Base-by-base conservation (phyloP, 2,329 filamentous ascomycete species). In the Xylaria sp. region DNA sequence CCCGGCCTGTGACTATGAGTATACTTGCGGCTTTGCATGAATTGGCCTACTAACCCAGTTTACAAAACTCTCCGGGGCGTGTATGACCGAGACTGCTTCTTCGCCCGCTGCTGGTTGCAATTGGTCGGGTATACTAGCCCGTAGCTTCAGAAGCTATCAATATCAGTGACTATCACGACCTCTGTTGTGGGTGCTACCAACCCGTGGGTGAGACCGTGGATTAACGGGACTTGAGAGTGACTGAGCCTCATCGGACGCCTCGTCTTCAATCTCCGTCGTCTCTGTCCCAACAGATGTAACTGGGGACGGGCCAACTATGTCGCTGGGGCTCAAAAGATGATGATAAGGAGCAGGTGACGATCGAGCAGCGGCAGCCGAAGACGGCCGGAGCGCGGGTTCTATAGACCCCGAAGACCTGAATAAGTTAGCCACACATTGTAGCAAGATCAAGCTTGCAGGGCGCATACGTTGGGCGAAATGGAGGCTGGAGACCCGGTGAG, bases 51-150 rank as follows among this genome's bases (percentile, higher is more conserved):
- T 73, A 75, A 95, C 91, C 85, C 95, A 96, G 68, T 86, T 86
- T 58, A 87, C 85, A 76, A 95, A 97, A 64, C 90, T 91, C 66
- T 92, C 84, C 0, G 93, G 93, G 15, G 91, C 92, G 80, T 97
- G 93, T 68, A 97, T 97, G 56, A 96, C 93, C 1, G 93, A 97
- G 54, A 92, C 85, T 23, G 92, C 89, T 68, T 93, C 92, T 67
- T 96, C 92, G 63, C 87, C 88, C 23, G 84, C 84, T 54, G 79
- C 78, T 53, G 83, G 82, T 73, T 87, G 79, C 74, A 89, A 71
- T 61, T 82, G 79, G 41, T 86, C 85, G 2, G 85, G 77, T 9
- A 89, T 70, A 63, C 82, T 84, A 4, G 87, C 89, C 54, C 78
- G 80, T 15, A 87, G 75, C 78, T 84, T 67, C 49, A 37, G 48